Percentiles rank a stretch among this genome's conserved stretches.
Evolutionary conservation across 2,329 filamentous ascomycete species (phyloP).

Genomic region (Lomentospora prolificans): DNA sequence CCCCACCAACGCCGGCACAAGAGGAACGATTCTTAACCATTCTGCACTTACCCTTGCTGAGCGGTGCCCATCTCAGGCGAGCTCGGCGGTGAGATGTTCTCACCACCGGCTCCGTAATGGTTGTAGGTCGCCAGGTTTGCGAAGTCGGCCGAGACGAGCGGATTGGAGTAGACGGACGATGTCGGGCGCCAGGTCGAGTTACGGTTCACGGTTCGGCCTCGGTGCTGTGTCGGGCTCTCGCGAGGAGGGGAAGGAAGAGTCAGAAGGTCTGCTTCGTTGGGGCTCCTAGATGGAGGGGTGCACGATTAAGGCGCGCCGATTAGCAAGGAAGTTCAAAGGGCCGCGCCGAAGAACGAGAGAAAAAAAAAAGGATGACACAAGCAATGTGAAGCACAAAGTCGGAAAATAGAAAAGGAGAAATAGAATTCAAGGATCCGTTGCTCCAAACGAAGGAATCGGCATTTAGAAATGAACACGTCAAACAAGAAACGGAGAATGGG

Average conservation of each 20-base stretch:
- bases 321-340: too few relatives aligned
- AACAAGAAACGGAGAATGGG: neutral
- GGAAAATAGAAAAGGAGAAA: neutral
- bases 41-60: slow-evolving; percentile 30
- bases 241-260: neutral
- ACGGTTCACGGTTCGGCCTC: neutral
- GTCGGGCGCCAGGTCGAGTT: slow-evolving; percentile 11
- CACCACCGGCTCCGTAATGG: slow-evolving; percentile 9
- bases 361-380: neutral
- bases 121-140: slow-evolving; percentile 14
- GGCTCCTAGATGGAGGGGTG: neutral
- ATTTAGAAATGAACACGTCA: neutral
- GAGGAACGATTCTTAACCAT: slow-evolving; percentile 1
- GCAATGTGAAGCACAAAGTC: neutral
- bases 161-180: slow-evolving; percentile 10
- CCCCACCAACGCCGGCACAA: too few relatives aligned
- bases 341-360: too few relatives aligned
- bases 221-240: neutral
- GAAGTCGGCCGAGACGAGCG: slow-evolving; percentile 11
- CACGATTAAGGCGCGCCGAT: too few relatives aligned
- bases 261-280: neutral
- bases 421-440: neutral
- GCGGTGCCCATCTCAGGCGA: slow-evolving; percentile 37
- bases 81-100: slow-evolving; percentile 46
- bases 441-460: neutral